phyloP scores from a whole-genome alignment of 345 rosid species.

The Brassica cretica region DNA sequence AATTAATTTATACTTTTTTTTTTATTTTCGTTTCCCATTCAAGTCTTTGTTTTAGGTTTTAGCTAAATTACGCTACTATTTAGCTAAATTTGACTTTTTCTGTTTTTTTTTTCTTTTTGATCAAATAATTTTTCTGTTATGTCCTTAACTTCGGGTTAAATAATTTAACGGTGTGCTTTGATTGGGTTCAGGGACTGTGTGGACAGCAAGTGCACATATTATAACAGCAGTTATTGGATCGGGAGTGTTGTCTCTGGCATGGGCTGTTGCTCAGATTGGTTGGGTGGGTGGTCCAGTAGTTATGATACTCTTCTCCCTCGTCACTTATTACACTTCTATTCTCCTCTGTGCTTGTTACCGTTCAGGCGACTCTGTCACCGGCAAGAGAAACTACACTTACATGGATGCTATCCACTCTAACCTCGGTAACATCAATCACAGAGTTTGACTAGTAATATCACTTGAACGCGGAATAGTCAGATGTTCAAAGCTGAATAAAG shows the following conservation, averaged over 20 bases:
- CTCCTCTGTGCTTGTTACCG: constrained; percentile 70
- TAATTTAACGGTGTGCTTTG: background rate
- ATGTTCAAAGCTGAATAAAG: background rate
- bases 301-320: constrained; percentile 64
- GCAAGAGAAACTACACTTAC: constrained; percentile 36
- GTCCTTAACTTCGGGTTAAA: background rate
- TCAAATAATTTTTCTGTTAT: background rate
- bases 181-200: constrained; percentile 39
- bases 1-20: background rate
- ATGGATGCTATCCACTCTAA: constrained; percentile 63
- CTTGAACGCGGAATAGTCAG: background rate
- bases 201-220: background rate
- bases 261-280: constrained; percentile 58
- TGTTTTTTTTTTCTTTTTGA: background rate
- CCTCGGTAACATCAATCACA: constrained; percentile 44
- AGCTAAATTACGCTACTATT: background rate
- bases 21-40: no score
- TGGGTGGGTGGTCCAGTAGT: constrained; percentile 74
- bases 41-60: background rate
- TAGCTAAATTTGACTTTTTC: background rate
- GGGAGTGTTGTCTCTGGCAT: background rate
- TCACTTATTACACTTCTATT: constrained; percentile 65
- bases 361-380: constrained; percentile 54
- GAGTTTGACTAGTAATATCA: background rate
- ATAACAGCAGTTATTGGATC: constrained; percentile 1